phyloP scores from a whole-genome alignment of 768 basidiomycete genomes.

The Boletus vermiculosoides region DNA sequence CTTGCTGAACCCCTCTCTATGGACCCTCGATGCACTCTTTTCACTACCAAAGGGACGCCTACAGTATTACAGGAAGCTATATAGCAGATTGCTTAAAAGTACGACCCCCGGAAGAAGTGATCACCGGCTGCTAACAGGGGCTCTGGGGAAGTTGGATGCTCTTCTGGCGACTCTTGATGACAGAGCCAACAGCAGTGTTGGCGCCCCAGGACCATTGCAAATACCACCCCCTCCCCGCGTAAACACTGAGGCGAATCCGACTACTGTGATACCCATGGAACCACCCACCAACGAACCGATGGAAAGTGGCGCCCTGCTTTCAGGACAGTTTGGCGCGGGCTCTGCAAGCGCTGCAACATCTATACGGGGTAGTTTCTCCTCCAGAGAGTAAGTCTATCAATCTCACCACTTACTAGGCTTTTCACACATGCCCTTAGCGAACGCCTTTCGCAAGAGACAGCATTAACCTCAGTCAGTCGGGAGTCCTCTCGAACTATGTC shows the following conservation, averaged over 20 bases:
- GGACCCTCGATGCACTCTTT: slow-evolving; percentile 90
- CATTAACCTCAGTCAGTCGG: slow-evolving; percentile 51
- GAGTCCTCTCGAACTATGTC: slow-evolving; percentile 50
- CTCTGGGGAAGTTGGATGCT: slow-evolving; percentile 75
- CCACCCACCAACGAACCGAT: background rate
- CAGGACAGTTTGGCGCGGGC: slow-evolving; percentile 23
- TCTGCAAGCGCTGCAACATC: slow-evolving; percentile 51
- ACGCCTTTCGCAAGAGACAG: slow-evolving; percentile 59
- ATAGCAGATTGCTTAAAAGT: slow-evolving; percentile 79
- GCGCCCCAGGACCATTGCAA: background rate
- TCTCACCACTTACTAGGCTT: background rate
- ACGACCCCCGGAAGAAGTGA: slow-evolving; percentile 86
- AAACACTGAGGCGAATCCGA: background rate
- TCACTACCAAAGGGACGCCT: slow-evolving; percentile 80
- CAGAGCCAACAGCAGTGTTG: slow-evolving; percentile 44
- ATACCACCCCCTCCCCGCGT: background rate
- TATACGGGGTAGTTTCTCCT: slow-evolving; percentile 49
- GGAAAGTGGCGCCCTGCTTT: slow-evolving; percentile 10
- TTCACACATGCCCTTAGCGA: slow-evolving; percentile 40
- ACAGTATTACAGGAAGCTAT: slow-evolving; percentile 90
- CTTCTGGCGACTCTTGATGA: slow-evolving; percentile 68
- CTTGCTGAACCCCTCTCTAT: slow-evolving; percentile 44
- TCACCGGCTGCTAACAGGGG: slow-evolving; percentile 74
- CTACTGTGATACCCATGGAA: background rate
- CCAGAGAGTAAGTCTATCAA: slow-evolving; percentile 49